A percentile compares a stretch with the other conserved stretches of the same genome.
These are phyloP conservation scores for Picea abies DNA, from an alignment of 83 land plant genomes.

Conservation along the genomic window DNA sequence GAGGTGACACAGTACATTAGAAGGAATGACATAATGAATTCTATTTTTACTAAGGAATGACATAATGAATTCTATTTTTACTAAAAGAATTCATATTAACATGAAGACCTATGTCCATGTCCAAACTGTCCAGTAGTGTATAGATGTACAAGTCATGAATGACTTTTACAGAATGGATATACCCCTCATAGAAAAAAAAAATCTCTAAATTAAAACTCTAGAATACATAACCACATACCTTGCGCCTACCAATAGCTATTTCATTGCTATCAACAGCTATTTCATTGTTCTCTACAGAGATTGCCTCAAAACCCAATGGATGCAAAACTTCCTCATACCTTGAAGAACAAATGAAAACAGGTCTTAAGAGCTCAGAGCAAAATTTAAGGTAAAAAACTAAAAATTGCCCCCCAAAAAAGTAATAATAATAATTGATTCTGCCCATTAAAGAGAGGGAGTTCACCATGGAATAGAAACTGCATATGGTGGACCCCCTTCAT, in stretches of 20 bases:
- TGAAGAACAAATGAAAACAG: background rate
- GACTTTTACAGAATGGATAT: no score
- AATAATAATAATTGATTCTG: background rate
- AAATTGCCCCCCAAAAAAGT: background rate
- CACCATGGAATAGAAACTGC: constrained; percentile 48
- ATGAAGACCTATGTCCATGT: no score
- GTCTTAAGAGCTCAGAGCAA: background rate
- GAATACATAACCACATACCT: constrained; percentile 28
- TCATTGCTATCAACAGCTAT: background rate
- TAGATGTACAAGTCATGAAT: no score
- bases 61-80: no score
- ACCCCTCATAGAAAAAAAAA: no score
- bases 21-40: no score
- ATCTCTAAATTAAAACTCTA: no score
- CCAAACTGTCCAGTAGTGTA: no score
- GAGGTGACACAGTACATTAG: no score
- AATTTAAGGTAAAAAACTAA: no score
- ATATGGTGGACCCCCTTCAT: constrained; percentile 65
- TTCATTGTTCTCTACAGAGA: constrained; percentile 45
- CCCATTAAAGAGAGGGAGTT: constrained; percentile 5
- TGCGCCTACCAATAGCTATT: constrained; percentile 47
- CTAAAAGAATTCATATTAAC: no score
- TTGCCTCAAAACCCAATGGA: constrained; percentile 55
- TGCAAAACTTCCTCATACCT: constrained; percentile 65
- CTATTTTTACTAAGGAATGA: no score